A percentile compares a stretch with the other conserved stretches of the same genome.
Conservation (phyloP, 192 early-diverging fungal species). For the Coemansia sp. region DNA sequence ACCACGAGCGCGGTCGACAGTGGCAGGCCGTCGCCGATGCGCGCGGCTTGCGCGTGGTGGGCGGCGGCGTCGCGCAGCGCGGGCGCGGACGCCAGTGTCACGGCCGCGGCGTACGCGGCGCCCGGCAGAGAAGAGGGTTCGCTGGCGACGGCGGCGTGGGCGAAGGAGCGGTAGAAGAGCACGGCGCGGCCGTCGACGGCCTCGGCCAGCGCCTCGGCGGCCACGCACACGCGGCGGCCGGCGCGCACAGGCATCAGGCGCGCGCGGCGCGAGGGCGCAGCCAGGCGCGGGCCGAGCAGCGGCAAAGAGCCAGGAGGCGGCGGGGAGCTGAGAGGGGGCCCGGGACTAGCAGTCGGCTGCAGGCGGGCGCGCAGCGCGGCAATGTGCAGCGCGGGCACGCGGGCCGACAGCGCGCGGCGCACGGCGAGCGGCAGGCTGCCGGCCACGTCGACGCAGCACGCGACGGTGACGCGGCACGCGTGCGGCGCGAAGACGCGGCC, state of each 20-base stretch:
- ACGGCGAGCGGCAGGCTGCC: conserved; percentile 39
- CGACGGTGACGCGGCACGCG: conserved; percentile 36
- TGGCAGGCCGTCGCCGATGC: no score
- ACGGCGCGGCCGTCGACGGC: conserved; percentile 17
- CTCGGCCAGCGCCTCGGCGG: conserved; percentile 8
- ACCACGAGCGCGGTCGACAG: conserved; percentile 27
- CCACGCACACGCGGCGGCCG: background rate
- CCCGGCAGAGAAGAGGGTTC: background rate
- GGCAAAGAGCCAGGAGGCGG: background rate
- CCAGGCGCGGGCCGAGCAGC: conserved; percentile 14
- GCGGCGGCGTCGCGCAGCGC: background rate
- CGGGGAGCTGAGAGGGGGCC: no score
- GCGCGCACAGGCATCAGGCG: conserved; percentile 2
- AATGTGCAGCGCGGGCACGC: conserved; percentile 15
- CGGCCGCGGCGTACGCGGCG: background rate
- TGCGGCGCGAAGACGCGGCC: conserved; percentile 6
- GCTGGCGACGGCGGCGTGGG: conserved; percentile 1
- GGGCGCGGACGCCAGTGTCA: background rate
- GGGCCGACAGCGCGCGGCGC: conserved; percentile 28
- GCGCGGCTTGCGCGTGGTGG: no score
- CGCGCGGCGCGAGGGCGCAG: conserved; percentile 5
- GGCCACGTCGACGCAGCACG: conserved; percentile 30
- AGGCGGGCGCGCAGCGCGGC: conserved; percentile 6
- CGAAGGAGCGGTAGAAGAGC: conserved; percentile 16
- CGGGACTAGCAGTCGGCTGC: background rate